Evolutionary conservation across 768 basidiomycete genomes (phyloP).

Genomic region (Porphyrellus cyaneotinctus): DNA sequence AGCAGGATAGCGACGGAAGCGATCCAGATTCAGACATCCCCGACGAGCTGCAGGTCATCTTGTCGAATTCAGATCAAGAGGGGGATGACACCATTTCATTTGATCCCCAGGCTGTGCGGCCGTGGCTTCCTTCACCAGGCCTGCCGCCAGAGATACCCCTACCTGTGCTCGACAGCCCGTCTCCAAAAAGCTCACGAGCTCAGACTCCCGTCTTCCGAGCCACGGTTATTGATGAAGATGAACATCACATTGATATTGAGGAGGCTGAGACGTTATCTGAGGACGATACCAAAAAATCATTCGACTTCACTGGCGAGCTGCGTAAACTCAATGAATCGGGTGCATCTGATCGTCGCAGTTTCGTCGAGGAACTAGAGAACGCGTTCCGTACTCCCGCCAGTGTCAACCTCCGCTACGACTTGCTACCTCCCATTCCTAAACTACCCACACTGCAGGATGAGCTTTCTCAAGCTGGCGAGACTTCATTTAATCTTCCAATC

Average conservation of each 20-base stretch:
- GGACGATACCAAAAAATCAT: constrained; percentile 72
- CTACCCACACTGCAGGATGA: constrained; percentile 38
- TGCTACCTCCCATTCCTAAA: constrained; percentile 52
- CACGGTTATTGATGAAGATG: constrained; percentile 43
- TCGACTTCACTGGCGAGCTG: constrained; percentile 82
- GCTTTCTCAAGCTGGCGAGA: constrained; percentile 20
- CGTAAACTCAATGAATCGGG: constrained; percentile 66
- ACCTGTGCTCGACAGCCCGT: constrained; percentile 23
- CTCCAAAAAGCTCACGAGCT: constrained; percentile 12
- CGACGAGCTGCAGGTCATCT: constrained; percentile 64
- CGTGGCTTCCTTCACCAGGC: constrained; percentile 35
- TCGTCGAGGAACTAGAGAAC: constrained; percentile 77
- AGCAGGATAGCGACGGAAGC: constrained; percentile 45
- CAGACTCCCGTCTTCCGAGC: constrained; percentile 41
- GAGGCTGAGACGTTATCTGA: constrained; percentile 45
- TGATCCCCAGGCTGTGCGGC: constrained; percentile 1
- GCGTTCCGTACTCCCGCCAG: constrained; percentile 77
- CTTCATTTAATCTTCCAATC: constrained; percentile 17
- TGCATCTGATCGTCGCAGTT: constrained; percentile 64
- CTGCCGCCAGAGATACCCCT: constrained; percentile 41
- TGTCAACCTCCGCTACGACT: constrained; percentile 51
- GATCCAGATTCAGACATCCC: constrained; percentile 82
- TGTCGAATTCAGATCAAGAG: constrained; percentile 41
- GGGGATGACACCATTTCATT: constrained; percentile 41
- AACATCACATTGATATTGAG: constrained; percentile 38